phyloP scores from a whole-genome alignment of 345 rosid species.

The Erysimum cheiranthoides region DNA sequence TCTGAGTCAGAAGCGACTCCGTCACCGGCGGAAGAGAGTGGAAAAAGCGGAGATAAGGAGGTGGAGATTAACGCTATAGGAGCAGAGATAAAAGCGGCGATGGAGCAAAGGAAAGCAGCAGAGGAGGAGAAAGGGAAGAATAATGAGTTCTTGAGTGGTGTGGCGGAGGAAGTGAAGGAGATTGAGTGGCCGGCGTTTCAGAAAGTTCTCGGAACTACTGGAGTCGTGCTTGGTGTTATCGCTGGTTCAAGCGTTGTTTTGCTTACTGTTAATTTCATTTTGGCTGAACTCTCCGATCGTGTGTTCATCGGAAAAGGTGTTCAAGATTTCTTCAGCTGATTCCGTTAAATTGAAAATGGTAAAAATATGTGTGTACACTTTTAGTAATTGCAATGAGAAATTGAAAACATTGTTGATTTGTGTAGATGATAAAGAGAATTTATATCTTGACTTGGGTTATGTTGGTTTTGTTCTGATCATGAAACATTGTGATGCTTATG shows the following conservation, averaged over 20 bases:
- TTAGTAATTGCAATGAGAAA: not conserved
- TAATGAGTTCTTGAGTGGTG: constrained; percentile 62
- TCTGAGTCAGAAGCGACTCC: constrained; percentile 42
- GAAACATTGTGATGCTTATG: not conserved
- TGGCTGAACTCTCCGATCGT: constrained; percentile 88
- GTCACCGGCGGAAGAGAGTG: constrained; percentile 35
- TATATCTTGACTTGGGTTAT: too few relatives aligned
- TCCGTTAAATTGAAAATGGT: not conserved
- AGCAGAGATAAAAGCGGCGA: constrained; percentile 73
- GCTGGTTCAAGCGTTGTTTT: constrained; percentile 91
- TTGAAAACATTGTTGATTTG: not conserved
- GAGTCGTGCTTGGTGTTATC: constrained; percentile 88
- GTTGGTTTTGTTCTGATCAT: too few relatives aligned
- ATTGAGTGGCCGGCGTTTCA: constrained; percentile 96
- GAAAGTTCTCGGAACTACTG: constrained; percentile 81
- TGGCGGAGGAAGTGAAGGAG: constrained; percentile 80
- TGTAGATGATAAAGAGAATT: constrained; percentile 25
- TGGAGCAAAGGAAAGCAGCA: constrained; percentile 66
- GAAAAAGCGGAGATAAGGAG: constrained; percentile 24
- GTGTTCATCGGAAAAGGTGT: constrained; percentile 83
- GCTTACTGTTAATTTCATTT: constrained; percentile 85
- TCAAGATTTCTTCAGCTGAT: constrained; percentile 81
- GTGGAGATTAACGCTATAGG: constrained; percentile 63
- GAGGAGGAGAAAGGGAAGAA: constrained; percentile 49
- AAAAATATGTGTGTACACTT: not conserved